These are phyloP conservation scores for Stentor roeselii DNA, from an alignment of 73 alveolate species.

Conservation along the genomic window DNA sequence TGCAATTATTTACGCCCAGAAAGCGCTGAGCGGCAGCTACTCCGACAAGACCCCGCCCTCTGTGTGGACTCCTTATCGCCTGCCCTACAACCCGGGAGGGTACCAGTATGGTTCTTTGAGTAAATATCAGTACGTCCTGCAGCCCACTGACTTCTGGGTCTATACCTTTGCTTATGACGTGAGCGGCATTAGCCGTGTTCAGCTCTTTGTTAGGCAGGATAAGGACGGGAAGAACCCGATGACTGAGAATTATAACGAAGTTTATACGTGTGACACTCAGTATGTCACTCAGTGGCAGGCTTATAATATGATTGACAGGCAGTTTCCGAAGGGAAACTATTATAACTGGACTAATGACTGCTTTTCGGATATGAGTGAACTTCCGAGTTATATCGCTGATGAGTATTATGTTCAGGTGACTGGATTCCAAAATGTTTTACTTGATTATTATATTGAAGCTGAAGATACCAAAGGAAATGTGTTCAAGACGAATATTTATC, in stretches of 20 bases:
- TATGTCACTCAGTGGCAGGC: background rate
- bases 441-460: slow-evolving; percentile 22
- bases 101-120: background rate
- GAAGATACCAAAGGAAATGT: background rate
- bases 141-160: slow-evolving; percentile 20
- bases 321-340: background rate
- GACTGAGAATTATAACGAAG: slow-evolving; percentile 12
- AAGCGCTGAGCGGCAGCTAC: background rate
- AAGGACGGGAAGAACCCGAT: slow-evolving; percentile 16
- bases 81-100: slow-evolving; percentile 26
- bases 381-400: slow-evolving; percentile 12
- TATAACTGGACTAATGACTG: slow-evolving; percentile 1
- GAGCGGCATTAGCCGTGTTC: slow-evolving; percentile 12
- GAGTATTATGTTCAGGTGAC: slow-evolving; percentile 2
- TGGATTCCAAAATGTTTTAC: slow-evolving; percentile 13
- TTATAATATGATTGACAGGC: slow-evolving; percentile 13
- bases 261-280: slow-evolving; percentile 1
- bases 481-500: background rate
- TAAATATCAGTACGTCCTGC: background rate
- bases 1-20: background rate
- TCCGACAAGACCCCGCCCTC: slow-evolving; percentile 2
- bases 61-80: slow-evolving; percentile 18
- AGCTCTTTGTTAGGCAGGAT: slow-evolving; percentile 2
- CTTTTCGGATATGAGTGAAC: background rate
- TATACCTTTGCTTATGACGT: slow-evolving; percentile 22